Conservation (phyloP, 2,329 filamentous ascomycete genomes). For the Cladosporium cucumerinum region DNA sequence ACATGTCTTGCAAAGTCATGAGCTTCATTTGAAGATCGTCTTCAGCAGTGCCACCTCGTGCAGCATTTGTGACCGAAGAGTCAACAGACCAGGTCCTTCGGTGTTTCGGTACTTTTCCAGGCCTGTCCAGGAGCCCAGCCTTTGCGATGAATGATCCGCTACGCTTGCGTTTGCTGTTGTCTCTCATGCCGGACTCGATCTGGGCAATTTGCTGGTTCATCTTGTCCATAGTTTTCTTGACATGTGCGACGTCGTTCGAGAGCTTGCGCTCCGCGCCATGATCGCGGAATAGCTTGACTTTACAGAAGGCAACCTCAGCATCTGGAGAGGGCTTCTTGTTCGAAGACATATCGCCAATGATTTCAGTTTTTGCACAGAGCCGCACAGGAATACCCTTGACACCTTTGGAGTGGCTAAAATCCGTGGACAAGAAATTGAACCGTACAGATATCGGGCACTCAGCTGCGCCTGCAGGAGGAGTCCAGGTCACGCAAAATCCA, state of each 20-base stretch:
- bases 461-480: constrained; percentile 61
- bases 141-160: constrained; percentile 47
- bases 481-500: constrained; percentile 87
- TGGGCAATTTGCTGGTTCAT: constrained; percentile 90
- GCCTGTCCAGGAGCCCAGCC: constrained; percentile 49
- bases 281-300: constrained; percentile 94
- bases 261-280: constrained; percentile 94
- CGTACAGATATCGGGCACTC: constrained; percentile 87
- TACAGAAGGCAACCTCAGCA: constrained; percentile 83
- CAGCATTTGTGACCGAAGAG: constrained; percentile 54
- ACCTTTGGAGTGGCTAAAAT: constrained; percentile 97
- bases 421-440: constrained; percentile 97
- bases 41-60: constrained; percentile 41
- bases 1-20: constrained; percentile 80
- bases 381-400: constrained; percentile 96
- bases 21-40: constrained; percentile 79
- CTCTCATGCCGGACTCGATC: constrained; percentile 58
- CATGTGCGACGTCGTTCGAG: constrained; percentile 88
- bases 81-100: constrained; percentile 95
- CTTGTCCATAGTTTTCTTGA: constrained; percentile 96
- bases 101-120: constrained; percentile 84
- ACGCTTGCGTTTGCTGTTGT: constrained; percentile 60
- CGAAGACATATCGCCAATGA: constrained; percentile 48
- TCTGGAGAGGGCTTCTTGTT: constrained; percentile 39
- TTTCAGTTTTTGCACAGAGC: constrained; percentile 84